phyloP scores from a whole-genome alignment of 345 rosid species.

The Cardamine resedifolia region DNA sequence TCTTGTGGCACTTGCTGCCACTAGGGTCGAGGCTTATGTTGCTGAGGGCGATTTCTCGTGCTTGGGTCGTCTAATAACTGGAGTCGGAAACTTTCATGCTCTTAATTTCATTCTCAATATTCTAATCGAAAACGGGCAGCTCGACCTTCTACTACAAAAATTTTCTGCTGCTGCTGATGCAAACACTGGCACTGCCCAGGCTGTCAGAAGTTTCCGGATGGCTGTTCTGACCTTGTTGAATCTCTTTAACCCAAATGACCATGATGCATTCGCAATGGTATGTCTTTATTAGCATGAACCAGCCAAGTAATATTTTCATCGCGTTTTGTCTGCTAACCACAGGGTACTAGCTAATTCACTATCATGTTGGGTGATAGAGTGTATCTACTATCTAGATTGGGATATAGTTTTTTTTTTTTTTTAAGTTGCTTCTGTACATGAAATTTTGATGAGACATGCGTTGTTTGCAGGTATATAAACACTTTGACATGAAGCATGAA shows the following conservation, averaged over 20 bases:
- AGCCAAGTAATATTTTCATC: constrained; percentile 19
- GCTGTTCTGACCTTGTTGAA: constrained; percentile 93
- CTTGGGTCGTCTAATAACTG: constrained; percentile 92
- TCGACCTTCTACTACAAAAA: constrained; percentile 92
- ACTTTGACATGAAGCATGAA: constrained; percentile 97
- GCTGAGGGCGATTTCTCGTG: constrained; percentile 93
- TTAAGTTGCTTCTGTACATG: background rate
- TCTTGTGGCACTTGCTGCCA: constrained; percentile 96
- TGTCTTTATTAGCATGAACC: constrained; percentile 27
- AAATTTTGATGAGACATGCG: background rate
- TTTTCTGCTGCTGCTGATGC: constrained; percentile 89
- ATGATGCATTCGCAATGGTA: constrained; percentile 93
- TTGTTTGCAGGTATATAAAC: constrained; percentile 77
- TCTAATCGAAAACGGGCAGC: constrained; percentile 92
- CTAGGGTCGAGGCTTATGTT: constrained; percentile 93
- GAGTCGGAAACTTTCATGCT: constrained; percentile 94
- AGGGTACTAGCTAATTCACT: background rate
- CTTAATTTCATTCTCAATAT: constrained; percentile 94
- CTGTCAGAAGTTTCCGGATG: constrained; percentile 94
- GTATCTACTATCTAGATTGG: constrained; percentile 1
- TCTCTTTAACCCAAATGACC: constrained; percentile 84
- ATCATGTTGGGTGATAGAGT: constrained; percentile 12
- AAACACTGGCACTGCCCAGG: constrained; percentile 74
- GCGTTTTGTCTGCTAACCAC: background rate
- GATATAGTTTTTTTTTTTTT: constrained; percentile 13